These are phyloP conservation scores for Trichoderma gamsii DNA, from an alignment of 495 filamentous ascomycete species.

Conservation along the genomic window DNA sequence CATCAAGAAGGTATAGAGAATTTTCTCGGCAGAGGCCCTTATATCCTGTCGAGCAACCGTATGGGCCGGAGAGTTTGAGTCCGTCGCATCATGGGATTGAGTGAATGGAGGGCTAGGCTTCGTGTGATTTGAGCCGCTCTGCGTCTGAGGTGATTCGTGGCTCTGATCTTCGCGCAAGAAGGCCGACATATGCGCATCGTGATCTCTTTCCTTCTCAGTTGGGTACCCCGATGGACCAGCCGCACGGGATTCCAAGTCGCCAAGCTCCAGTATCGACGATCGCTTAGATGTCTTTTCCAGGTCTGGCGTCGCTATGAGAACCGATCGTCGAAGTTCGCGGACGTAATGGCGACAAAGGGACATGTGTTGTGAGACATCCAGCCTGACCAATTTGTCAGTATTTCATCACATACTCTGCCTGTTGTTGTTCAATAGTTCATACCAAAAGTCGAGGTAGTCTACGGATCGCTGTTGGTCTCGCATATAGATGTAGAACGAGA, in stretches of 20 bases:
- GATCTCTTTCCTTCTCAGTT: conserved; percentile 58
- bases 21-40: conserved; percentile 89
- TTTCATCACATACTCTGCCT: conserved; percentile 18
- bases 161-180: conserved; percentile 66
- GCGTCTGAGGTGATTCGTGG: conserved; percentile 59
- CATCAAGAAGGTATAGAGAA: conserved; percentile 90
- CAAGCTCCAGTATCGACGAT: conserved; percentile 75
- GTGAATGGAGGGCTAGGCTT: conserved; percentile 59
- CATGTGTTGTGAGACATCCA: conserved; percentile 99
- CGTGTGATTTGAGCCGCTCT: conserved; percentile 55
- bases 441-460: conserved; percentile 99
- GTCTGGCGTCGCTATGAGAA: conserved; percentile 88
- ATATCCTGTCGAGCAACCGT: conserved; percentile 82
- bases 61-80: conserved; percentile 74
- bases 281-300: conserved; percentile 77
- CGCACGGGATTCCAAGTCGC: conserved; percentile 57
- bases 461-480: conserved; percentile 95
- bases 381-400: conserved; percentile 50
- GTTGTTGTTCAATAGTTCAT: conserved; percentile 22
- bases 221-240: conserved; percentile 39
- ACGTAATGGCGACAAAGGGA: conserved; percentile 97
- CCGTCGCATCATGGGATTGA: conserved; percentile 48
- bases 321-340: conserved; percentile 85
- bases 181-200: conserved; percentile 80
- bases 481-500: conserved; percentile 99